Base-by-base conservation (phyloP, 768 basidiomycete species). In the Fomitopsis serialis region DNA sequence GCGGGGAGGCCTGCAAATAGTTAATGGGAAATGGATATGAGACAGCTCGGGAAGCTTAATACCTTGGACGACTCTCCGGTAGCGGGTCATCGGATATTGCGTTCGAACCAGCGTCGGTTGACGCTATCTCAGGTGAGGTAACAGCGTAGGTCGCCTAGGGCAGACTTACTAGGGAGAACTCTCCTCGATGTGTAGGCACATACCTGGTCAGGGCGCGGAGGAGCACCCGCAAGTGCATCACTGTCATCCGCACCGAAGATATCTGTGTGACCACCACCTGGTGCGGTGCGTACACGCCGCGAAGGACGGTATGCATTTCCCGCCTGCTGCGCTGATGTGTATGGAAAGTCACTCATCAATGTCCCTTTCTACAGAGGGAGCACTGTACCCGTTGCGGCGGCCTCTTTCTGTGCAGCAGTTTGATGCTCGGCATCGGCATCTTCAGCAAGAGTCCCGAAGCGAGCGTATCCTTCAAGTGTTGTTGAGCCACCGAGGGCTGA, bases 211-310 rank as follows among this genome's bases (percentile, higher is more conserved):
- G 24, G 46, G 13, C 29, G 72, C 17, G 73, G 74, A 5, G 83
- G 85, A 7, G 83, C 85, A n/a, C 55, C 63, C 1, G 83, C 70
- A 23, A 85, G 65, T 15, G 84, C 87, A 62, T 85, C 84, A 24
- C 76, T 81, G 9, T 78, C 73, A 55, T 71, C 72, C 54, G 66
- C 56, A 2, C 68, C 76, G 58, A 85, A 82, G 46, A 83, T 78
- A 61, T 78, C 71, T 22, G 51, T 42, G 37, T 77, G 77, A 17
- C 71, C 64, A 24, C 82, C 79, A 42, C 81, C 79, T 37, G 82
- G 81, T 44, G 68, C 74, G 2, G 75, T 71, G 32, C 82, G 74
- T 12, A 82, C 82, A 42, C 81, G 78, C n/a, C 81, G 76, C 22
- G 77, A 73, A 17, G 82, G 81, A 54, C 75, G 75, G 62, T 79